Base-by-base conservation (phyloP, 371 early-diverging fungal species). In the Chytridium lagenaria region DNA sequence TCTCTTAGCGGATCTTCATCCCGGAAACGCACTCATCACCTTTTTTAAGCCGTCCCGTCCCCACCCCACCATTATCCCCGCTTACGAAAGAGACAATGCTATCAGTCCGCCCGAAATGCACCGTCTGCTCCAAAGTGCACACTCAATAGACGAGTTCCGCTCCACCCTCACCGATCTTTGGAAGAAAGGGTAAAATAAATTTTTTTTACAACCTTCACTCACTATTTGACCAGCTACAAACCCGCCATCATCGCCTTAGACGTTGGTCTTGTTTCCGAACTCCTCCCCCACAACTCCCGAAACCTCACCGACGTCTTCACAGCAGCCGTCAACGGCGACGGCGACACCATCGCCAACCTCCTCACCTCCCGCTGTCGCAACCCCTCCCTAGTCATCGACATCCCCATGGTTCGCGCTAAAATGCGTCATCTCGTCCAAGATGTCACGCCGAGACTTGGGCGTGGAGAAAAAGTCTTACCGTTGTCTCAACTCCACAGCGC, bases 261-360 rank as follows among this genome's bases (percentile, higher is more conserved):
- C 81, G 91, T 94, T 30, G 98, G 99, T 0, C 82, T 98, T 10
- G 91, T 92, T 1, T 92, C 93, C 0, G 85, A 85, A 37, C 86
- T 98, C n/a, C 89, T 92, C 52, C 77, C 84, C 15, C 78, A 77
- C 50, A 92, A 93, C 74, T 86, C 94, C n/a, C 81, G 82, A 0
- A 95, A 98, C 80, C 95, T 98, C 73, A 76, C 95, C 36, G 97
- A 97, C 76, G 83, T 98, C 49, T 95, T 97, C 77, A 85, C 86
- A 68, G 94, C 97, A 0, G 85, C 96, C 44, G 92, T 93, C 0
- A 86, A 90, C 69, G 95, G 94, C 83, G 90, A 96, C 80, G 97
- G 97, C 2, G 85, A 87, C 40, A 75, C 85, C 39, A 92, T 94
- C 0, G 96, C 94, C 0, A 77, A 89, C 50, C 81, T 96, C 68